Percentiles rank a stretch among this genome's conserved stretches.
Conservation (phyloP, 1,284 basidiomycete species). For the Acaromyces ingoldii region DNA sequence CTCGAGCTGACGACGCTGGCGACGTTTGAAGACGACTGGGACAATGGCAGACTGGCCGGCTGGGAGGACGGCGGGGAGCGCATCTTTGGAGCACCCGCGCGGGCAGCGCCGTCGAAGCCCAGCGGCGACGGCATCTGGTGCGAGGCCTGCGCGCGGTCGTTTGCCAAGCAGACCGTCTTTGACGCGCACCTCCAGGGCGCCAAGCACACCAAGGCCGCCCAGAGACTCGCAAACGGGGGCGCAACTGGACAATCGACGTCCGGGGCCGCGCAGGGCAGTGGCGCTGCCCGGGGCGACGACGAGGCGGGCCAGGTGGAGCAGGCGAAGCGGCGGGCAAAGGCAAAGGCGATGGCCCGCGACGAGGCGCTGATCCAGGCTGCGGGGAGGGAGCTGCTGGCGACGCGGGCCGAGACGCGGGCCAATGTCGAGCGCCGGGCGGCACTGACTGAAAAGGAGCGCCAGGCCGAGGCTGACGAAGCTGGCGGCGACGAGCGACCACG, state of each 20-base stretch:
- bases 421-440: constrained; percentile 96
- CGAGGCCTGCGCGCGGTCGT: constrained; percentile 83
- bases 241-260: neutral
- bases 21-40: constrained; percentile 77
- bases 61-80: constrained; percentile 63
- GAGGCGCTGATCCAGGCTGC: constrained; percentile 31
- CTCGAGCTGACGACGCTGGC: constrained; percentile 63
- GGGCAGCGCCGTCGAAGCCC: neutral
- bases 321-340: constrained; percentile 17
- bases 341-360: constrained; percentile 35
- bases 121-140: constrained; percentile 78
- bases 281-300: too few species aligned
- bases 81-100: constrained; percentile 37
- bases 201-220: constrained; percentile 84
- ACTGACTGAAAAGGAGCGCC: constrained; percentile 89
- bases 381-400: constrained; percentile 11
- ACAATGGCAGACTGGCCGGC: constrained; percentile 64
- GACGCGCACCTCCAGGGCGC: constrained; percentile 91
- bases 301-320: constrained; percentile 10
- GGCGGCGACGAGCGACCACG: constrained; percentile 33
- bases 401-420: constrained; percentile 64
- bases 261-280: neutral
- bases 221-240: constrained; percentile 60
- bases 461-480: constrained; percentile 75
- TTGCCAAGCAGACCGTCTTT: constrained; percentile 95